Conservation (phyloP, 2,329 filamentous ascomycete species). For the Fusarium irregulare region DNA sequence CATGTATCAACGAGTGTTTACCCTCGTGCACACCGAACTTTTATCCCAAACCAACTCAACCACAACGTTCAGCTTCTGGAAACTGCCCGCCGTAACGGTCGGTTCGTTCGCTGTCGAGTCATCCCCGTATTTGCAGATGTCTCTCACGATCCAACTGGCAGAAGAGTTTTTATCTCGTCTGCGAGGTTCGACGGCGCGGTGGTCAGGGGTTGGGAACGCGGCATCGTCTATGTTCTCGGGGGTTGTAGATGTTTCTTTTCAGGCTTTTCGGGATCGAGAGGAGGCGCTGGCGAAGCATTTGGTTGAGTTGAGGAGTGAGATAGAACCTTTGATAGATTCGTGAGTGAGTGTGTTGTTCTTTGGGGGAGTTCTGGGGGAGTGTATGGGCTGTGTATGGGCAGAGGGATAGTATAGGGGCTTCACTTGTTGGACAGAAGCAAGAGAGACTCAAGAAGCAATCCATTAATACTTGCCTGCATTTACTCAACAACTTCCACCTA, state of each 20-base stretch:
- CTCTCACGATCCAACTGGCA: conserved; percentile 56
- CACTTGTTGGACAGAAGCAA: conserved; percentile 1
- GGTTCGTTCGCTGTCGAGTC: conserved; percentile 56
- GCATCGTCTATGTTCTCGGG: conserved; percentile 50
- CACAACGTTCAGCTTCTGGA: conserved; percentile 52
- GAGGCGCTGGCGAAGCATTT: conserved; percentile 51
- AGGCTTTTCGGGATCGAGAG: conserved; percentile 50
- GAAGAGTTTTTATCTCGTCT: conserved; percentile 55
- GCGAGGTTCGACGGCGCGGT: conserved; percentile 48
- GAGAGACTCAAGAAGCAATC: conserved; percentile 25
- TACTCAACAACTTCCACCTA: conserved; percentile 3
- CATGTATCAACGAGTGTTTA: conserved; percentile 55
- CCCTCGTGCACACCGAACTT: conserved; percentile 51
- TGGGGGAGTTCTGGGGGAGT: background rate
- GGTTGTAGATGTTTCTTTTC: conserved; percentile 49
- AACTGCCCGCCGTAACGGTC: conserved; percentile 55
- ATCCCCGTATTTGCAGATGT: conserved; percentile 56
- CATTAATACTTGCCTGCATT: conserved; percentile 26
- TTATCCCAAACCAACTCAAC: conserved; percentile 42
- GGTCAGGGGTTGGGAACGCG: conserved; percentile 39
- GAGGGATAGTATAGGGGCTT: conserved; percentile 15
- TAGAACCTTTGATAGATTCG: conserved; percentile 49
- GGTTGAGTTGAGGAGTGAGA: conserved; percentile 49
- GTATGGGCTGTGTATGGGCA: background rate
- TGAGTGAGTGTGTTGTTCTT: conserved; percentile 5